Conservation (phyloP, 805 yeast genomes). For the Kluyveromyces lactis region DNA sequence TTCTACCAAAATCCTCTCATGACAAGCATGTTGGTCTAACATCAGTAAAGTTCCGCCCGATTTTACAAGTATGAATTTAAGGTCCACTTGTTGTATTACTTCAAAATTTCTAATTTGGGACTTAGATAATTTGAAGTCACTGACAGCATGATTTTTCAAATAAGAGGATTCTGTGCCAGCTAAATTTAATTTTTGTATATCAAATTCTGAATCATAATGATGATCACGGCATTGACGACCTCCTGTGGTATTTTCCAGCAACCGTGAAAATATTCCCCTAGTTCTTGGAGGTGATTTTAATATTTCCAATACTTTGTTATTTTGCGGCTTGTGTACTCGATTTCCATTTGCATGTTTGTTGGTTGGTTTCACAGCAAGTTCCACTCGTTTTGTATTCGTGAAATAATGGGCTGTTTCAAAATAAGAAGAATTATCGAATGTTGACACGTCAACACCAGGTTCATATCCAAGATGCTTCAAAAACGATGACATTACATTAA, state of each 20-base stretch:
- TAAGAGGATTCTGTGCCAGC: slow-evolving; percentile 2
- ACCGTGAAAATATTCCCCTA: neutral
- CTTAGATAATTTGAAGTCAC: slow-evolving; percentile 8
- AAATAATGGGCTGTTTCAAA: neutral
- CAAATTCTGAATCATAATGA: slow-evolving; percentile 1
- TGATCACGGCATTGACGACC: neutral
- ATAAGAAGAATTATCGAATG: neutral
- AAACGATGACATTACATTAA: slow-evolving; percentile 26
- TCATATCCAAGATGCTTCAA: slow-evolving; percentile 18
- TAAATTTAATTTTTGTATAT: neutral
- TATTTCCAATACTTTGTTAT: neutral
- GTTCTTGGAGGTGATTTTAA: neutral
- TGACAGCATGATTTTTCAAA: slow-evolving; percentile 4
- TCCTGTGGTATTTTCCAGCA: neutral
- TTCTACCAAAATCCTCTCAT: slow-evolving; percentile 66
- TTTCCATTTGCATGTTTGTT: neutral
- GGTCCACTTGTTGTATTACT: slow-evolving; percentile 52
- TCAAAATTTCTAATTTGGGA: slow-evolving; percentile 17
- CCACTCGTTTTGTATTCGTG: neutral
- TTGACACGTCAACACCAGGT: neutral
- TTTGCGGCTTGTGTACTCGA: neutral
- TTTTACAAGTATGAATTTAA: slow-evolving; percentile 51
- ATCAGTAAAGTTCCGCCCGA: slow-evolving; percentile 27
- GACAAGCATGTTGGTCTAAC: slow-evolving; percentile 81
- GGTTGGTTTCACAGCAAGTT: neutral